Evolutionary conservation across 768 basidiomycete genomes (phyloP), one percentile per base, ranked within the genome.

Genomic region (Saitozyma sp.): DNA sequence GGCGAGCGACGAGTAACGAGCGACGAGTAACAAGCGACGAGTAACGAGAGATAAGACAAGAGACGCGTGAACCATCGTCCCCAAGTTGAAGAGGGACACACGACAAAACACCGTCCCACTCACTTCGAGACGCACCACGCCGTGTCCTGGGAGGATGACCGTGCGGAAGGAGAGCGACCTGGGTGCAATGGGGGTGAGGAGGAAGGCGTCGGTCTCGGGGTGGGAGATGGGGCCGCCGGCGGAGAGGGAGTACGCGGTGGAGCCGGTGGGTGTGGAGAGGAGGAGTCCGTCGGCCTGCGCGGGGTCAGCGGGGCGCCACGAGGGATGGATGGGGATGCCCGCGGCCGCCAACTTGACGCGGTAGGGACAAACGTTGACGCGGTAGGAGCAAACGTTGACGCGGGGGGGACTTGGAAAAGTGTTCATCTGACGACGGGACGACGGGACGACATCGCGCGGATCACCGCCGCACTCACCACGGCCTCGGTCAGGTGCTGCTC

Each of bases 201-300:
- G 89, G 55, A 96, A 84, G 0, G 92, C 90, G 62, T 89, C 90
- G 45, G 94, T 82, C 2, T 90, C 91, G 2, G 94, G 94, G 66
- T 96, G 94, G 0, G 96, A 92, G 68, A 97, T 96, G 4, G 94
- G 94, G 29, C 94, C 94, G 41, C 94, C 94, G 0, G 93, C 91
- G 3, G 92, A 95, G 20, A 97, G 84, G 0, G 93, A 96, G 79
- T 97, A 96, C 14, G 94, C 94, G 3, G 94, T 96, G 19, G 93
- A 96, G 7, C 94, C 94, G 3, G 94, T 97, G 19, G 94, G 94
- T 1, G 94, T 97, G 8, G 92, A 92, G 58, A 97, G 87, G 59
- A 96, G 92, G 62, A 96, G 82, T 43, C 94, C 93, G 70, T 96
- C 93, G 42, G 92, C 91, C 92, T 94, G 73, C 38, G 29, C 61